Conservation (phyloP, 805 yeast genomes). For the Yarrowia alimentaria region DNA sequence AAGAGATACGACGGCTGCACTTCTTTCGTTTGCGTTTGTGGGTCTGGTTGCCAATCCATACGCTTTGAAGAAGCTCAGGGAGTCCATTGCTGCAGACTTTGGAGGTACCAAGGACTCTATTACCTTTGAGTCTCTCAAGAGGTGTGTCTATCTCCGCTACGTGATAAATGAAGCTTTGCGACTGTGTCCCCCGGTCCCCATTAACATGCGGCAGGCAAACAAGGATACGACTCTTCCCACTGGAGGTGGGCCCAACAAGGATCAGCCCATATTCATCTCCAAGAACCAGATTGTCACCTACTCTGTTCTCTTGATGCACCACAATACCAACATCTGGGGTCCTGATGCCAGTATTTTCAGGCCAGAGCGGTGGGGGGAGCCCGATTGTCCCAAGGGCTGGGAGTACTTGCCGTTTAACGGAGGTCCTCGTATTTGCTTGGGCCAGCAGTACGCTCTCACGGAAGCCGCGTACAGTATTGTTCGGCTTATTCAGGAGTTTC, state of each 20-base stretch:
- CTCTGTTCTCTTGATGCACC: slow-evolving; percentile 46
- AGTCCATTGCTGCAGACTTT: slow-evolving; percentile 42
- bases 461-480: slow-evolving; percentile 49
- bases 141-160: slow-evolving; percentile 47
- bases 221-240: slow-evolving; percentile 50
- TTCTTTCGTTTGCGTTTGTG: slow-evolving; percentile 47
- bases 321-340: slow-evolving; percentile 45
- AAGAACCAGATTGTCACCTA: slow-evolving; percentile 48
- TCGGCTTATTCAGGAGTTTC: slow-evolving; percentile 40
- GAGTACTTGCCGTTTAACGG: slow-evolving; percentile 54
- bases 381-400: slow-evolving; percentile 38
- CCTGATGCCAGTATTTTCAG: slow-evolving; percentile 45
- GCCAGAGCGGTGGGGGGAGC: slow-evolving; percentile 50
- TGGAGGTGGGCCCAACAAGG: slow-evolving; percentile 51
- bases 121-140: slow-evolving; percentile 50
- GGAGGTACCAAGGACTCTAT: slow-evolving; percentile 37
- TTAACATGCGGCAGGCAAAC: slow-evolving; percentile 48
- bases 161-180: slow-evolving; percentile 51
- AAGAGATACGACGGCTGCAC: slow-evolving; percentile 55
- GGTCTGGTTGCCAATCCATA: slow-evolving; percentile 45
- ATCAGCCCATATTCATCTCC: slow-evolving; percentile 44
- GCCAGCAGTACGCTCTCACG: slow-evolving; percentile 56
- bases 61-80: slow-evolving; percentile 40
- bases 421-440: slow-evolving; percentile 55
- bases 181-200: slow-evolving; percentile 54